Base-by-base conservation (phyloP, 2,329 filamentous ascomycete species). In the Colletotrichum echinochloae region DNA sequence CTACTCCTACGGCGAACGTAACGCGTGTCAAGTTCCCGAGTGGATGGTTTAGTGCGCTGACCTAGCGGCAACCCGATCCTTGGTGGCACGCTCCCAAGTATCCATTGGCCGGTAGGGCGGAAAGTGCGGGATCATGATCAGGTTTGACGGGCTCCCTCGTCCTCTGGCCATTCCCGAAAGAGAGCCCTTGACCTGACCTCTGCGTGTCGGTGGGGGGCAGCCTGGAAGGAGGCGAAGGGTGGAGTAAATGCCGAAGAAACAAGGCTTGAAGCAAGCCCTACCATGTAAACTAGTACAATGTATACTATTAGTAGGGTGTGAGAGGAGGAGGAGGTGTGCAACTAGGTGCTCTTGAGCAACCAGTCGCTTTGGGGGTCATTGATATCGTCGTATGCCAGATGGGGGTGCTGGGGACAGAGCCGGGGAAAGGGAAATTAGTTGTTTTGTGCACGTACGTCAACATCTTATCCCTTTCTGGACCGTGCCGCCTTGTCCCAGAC, bases 51-150 rank as follows among this genome's bases (percentile, higher is more conserved):
- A 57, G 64, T 44, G 37, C 44, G 30, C 35, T 57, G 44, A 37
- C 20, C 41, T 70, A 61, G 66, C 62, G 66, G 63, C 41, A 70
- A 44, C 37, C 51, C 51, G 35, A 33, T 35, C 63, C 63, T 57
- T 66, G 67, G 64, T 30, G 41, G 44, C 44, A 51, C 28, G 44
- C 59, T 55, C 64, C 37, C 51, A 66, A 28, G 44, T 30, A 16
- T 18, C 39, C 28, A 20, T 26, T 70, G 49, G 52, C 52, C 35
- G 63, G 57, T 67, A 70, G 51, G 67, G 67, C 64, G 67, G 63
- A 70, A 59, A 70, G 57, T 66, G 67, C 64, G 52, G 64, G 56
- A 67, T 62, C 63, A 67, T 70, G 56, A 66, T 62, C 67, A 62
- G 35, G 55, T 62, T 65, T 5, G 49, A 35, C 11, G 62, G 63